phyloP scores from a whole-genome alignment of 768 basidiomycete genomes.

The Pisolithus marmoratus region DNA sequence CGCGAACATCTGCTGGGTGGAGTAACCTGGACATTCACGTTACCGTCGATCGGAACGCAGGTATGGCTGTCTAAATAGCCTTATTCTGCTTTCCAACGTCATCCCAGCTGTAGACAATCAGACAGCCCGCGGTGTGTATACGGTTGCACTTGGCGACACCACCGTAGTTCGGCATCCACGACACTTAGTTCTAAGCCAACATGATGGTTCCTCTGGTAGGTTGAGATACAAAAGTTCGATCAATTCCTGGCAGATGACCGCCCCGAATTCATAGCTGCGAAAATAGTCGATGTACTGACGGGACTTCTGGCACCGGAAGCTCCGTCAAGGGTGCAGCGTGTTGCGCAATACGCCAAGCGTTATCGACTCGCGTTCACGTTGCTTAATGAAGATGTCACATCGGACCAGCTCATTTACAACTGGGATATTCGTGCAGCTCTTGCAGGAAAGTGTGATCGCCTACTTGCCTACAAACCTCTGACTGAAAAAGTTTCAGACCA shows the following conservation, averaged over 20 bases:
- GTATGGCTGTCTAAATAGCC: constrained; percentile 26
- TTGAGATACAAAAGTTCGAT: constrained; percentile 1
- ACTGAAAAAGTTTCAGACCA: constrained; percentile 43
- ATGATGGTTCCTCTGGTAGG: constrained; percentile 24
- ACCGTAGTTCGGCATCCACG: constrained; percentile 19
- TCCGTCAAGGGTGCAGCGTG: constrained; percentile 43
- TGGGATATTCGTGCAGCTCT: constrained; percentile 76
- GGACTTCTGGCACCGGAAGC: constrained; percentile 40
- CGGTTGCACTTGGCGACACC: constrained; percentile 17
- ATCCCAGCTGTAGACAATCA: constrained; percentile 11
- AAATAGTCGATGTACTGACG: constrained; percentile 34
- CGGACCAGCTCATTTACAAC: constrained; percentile 47
- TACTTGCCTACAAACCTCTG: constrained; percentile 13
- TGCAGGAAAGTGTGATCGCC: constrained; percentile 42
- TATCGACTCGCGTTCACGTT: constrained; percentile 91
- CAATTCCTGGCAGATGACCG: constrained; percentile 8
- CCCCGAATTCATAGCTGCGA: constrained; percentile 25
- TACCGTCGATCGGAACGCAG: constrained; percentile 17
- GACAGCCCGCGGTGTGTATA: constrained; percentile 11
- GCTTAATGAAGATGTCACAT: constrained; percentile 82
- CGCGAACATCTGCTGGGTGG: constrained; percentile 31
- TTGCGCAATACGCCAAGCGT: constrained; percentile 72
- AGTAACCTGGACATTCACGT: constrained; percentile 38
- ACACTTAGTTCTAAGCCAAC: constrained; percentile 15
- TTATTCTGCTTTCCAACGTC: constrained; percentile 1